Base-by-base conservation (phyloP, 1,139 yeast genomes). In the Debaryomyces singareniensis region DNA sequence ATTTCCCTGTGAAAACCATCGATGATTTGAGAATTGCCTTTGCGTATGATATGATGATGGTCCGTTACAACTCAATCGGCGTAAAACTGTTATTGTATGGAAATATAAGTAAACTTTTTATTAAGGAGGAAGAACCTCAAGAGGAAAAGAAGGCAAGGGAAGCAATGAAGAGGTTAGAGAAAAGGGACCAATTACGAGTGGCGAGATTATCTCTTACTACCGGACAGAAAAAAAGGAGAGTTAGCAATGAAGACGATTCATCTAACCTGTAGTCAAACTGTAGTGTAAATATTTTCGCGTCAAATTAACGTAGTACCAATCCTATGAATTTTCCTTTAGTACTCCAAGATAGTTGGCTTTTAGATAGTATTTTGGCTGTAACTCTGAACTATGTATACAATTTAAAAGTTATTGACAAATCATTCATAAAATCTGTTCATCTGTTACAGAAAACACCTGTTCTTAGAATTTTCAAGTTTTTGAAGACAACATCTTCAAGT, bases 31-130 rank as follows among this genome's bases (percentile, higher is more conserved):
- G 60, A 16, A 53, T 65, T 13, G 53, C 67, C 29, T 64, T 56
- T 43, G 72, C 70, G 1, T 64, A 60, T 38, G 73, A 67, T 42
- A 47, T 57, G 36, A 60, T 64, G 63, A 55, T 51, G 22, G 48
- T 63, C 4, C 42, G 57, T 27, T 53, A 51, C 33, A 44, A 47
- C 10, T 35, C 39, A 25, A 31, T 50, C 5, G 36, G 32, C n/a
- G 35, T 37, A n/a, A 55, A 51, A 29, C 43, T 31, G 29, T 22
- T 29, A 9, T 33, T 40, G 14, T 29, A 45, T 11, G 32, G 35
- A 12, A 28, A 35, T 3, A 39, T 51, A 25, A 36, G 38, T 13
- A 39, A 39, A 9, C 27, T 48, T 5, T 39, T 45, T 29, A 51
- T 43, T 21, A 29, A 26, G 7, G 41, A 37, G 9, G 45, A 37